Base-by-base conservation (phyloP, 2,329 filamentous ascomycete species). In the Parastagonospora nodorum region DNA sequence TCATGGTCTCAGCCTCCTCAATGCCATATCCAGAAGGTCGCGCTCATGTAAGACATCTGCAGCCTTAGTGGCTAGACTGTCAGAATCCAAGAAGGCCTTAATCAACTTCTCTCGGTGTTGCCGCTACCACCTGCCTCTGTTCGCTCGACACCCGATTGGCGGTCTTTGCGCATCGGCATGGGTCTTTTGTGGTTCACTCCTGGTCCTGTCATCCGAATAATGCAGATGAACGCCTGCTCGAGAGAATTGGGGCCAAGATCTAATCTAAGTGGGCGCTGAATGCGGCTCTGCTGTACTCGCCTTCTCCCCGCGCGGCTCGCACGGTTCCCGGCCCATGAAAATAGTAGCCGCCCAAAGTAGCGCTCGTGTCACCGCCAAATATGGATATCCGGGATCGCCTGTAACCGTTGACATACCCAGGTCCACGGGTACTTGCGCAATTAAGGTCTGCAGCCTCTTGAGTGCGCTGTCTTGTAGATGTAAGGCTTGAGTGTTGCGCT, bases 251-350 rank as follows among this genome's bases (percentile, higher is more conserved):
- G 10, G 45, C 45, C 36, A 41, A 33, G 47, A 46, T 45, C 40
- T 48, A 47, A 42, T 50, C 47, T 44, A 35, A 35, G 42, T 47
- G 57, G 53, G 58, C 57, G 66, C 67, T 59, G 42, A 44, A 60
- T 67, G 68, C 59, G 68, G 67, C 67, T 72, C 63, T 63, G 56
- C 58, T 52, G 55, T 50, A 48, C 51, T 59, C 49, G 54, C 56
- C 52, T 39, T 39, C 50, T 43, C 52, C 45, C 56, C 46, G 50
- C 53, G 57, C 62, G 59, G 57, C 64, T 57, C 57, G 58, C 57
- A 60, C 61, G 42, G 53, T 42, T 57, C 45, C 33, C 33, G 32
- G 31, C 19, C 32, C 45, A 36, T 41, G 55, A 63, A 60, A 63
- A 64, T 65, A 57, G 55, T 53, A 64, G 57, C 59, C 65, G 62